A percentile compares a stretch with the other conserved stretches of the same genome.
phyloP scores from a whole-genome alignment of 2,329 filamentous ascomycete species.

The Gaeumannomyces sp. region DNA sequence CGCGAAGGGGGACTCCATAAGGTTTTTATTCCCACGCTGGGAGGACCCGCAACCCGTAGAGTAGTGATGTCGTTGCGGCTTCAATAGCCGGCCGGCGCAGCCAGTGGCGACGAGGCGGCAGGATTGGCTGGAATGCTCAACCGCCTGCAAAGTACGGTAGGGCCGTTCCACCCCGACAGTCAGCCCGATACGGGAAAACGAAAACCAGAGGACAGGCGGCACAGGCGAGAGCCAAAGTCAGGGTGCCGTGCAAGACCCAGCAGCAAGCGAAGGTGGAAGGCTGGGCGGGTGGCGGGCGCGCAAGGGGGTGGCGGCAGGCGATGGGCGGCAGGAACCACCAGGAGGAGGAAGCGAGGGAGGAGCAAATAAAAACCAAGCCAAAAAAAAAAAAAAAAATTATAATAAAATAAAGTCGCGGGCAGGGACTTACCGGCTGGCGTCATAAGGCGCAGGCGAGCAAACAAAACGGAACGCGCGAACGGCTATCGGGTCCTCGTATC shows the following conservation, averaged over 20 bases:
- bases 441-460: background rate
- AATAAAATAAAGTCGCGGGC: too few species aligned
- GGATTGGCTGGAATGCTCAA: background rate
- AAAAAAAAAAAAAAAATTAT: background rate
- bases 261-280: too few species aligned
- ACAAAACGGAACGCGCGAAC: background rate
- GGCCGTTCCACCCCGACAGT: background rate
- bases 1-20: conserved; percentile 17
- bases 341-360: too few species aligned
- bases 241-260: too few species aligned
- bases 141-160: background rate
- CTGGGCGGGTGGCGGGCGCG: too few species aligned
- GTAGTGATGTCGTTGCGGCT: too few species aligned
- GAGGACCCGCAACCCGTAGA: background rate
- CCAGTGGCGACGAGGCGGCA: too few species aligned
- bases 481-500: background rate
- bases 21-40: conserved; percentile 9
- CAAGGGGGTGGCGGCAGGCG: too few species aligned
- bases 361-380: too few species aligned
- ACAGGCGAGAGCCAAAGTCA: too few species aligned
- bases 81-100: too few species aligned
- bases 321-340: background rate
- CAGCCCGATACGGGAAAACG: background rate
- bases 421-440: background rate
- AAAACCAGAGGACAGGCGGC: too few species aligned